Evolutionary conservation across 2,329 filamentous ascomycete species (phyloP).

Genomic region (Fusarium longipes): DNA sequence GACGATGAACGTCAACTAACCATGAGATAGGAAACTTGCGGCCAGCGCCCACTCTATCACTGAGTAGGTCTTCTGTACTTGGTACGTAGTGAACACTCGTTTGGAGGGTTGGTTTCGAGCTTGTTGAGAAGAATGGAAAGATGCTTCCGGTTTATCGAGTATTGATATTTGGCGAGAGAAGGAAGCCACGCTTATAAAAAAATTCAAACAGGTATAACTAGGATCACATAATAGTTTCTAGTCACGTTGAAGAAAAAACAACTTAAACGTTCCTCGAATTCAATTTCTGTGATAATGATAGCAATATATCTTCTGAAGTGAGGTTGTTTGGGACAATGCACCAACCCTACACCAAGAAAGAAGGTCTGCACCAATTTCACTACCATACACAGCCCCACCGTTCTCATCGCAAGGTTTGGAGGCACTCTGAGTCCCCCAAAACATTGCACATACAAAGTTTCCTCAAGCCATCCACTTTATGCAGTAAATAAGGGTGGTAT

Average conservation of each 20-base stretch:
- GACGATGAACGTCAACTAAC: background rate
- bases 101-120: background rate
- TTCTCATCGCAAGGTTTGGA: background rate
- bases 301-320: background rate
- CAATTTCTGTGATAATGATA: no score
- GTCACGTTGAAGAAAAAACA: background rate
- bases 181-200: background rate
- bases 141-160: background rate
- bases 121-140: background rate
- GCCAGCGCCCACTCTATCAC: background rate
- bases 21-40: background rate
- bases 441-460: background rate
- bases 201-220: background rate
- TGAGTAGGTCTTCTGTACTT: background rate
- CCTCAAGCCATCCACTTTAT: background rate
- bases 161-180: background rate
- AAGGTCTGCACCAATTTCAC: background rate
- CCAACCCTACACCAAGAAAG: background rate
- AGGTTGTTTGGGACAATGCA: background rate
- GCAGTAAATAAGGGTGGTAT: background rate
- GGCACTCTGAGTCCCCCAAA: background rate
- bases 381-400: background rate
- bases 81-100: background rate
- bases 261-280: background rate
- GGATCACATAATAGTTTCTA: background rate